Evolutionary conservation across 2,329 filamentous ascomycete species (phyloP).

Genomic region (Bisporella sp.): DNA sequence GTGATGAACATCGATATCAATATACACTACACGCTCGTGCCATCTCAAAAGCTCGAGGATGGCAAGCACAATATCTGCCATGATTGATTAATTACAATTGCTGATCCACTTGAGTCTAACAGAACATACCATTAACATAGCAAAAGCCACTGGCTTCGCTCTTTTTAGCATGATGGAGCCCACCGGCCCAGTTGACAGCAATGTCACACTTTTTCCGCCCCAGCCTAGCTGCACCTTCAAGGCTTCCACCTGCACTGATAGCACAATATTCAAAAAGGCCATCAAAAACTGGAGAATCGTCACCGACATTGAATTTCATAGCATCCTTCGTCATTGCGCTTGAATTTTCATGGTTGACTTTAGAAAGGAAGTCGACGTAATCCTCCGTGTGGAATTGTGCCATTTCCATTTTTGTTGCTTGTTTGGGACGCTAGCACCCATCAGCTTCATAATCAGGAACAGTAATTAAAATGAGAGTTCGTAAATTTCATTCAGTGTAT

Average conservation of each 20-base stretch:
- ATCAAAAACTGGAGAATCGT: not conserved
- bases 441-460: no score
- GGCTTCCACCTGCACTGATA: not conserved
- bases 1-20: slow-evolving; percentile 1
- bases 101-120: not conserved
- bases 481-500: no score
- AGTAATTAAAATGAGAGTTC: no score
- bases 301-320: not conserved
- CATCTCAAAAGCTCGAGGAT: not conserved
- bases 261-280: not conserved
- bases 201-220: not conserved
- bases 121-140: not conserved
- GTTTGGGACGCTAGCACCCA: not conserved
- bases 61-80: not conserved
- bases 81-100: not conserved
- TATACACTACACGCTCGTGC: not conserved
- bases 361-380: not conserved
- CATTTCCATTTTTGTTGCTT: not conserved
- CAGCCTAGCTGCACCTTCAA: not conserved
- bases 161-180: slow-evolving; percentile 1
- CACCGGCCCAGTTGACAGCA: not conserved
- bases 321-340: not conserved
- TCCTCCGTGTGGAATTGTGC: not conserved
- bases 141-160: not conserved
- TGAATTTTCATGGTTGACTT: not conserved